Percentiles rank a stretch among this genome's conserved stretches.
These are phyloP conservation scores for Chlorella sorokiniana DNA, from an alignment of 139 green algal species.

Conservation along the genomic window DNA sequence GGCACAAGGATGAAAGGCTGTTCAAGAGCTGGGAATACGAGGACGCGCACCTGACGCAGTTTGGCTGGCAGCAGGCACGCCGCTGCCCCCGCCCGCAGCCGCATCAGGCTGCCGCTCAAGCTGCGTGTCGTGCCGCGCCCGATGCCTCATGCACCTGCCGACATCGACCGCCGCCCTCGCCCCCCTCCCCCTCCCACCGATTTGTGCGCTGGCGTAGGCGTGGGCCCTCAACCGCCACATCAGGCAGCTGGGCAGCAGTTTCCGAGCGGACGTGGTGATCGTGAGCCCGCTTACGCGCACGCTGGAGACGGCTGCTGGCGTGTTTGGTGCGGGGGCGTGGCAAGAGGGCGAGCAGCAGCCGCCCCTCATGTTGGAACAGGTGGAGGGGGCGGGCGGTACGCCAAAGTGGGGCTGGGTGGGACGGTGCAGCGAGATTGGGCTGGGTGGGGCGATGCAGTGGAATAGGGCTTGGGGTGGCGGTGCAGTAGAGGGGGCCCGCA, in stretches of 20 bases:
- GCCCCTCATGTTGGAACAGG: conserved; percentile 43
- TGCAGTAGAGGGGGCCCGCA: no score
- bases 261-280: conserved; percentile 44
- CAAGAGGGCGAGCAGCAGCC: conserved; percentile 5
- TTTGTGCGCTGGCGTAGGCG: conserved; percentile 30
- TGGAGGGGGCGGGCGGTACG: not conserved
- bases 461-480: no score
- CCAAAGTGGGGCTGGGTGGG: not conserved
- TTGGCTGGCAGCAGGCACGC: conserved; percentile 46
- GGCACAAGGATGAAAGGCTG: conserved; percentile 34
- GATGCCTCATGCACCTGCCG: not conserved
- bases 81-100: not conserved
- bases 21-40: conserved; percentile 39
- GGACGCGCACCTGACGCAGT: conserved; percentile 59
- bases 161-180: not conserved
- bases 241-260: not conserved
- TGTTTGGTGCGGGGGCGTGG: conserved; percentile 41
- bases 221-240: conserved; percentile 42
- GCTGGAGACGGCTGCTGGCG: conserved; percentile 51
- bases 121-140: no score
- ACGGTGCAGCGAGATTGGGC: no score
- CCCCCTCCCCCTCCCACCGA: not conserved
- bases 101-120: conserved; percentile 3
- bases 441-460: not conserved
- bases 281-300: conserved; percentile 43